Base-by-base conservation (phyloP, 192 early-diverging fungal species). In the Podila clonocystis region DNA sequence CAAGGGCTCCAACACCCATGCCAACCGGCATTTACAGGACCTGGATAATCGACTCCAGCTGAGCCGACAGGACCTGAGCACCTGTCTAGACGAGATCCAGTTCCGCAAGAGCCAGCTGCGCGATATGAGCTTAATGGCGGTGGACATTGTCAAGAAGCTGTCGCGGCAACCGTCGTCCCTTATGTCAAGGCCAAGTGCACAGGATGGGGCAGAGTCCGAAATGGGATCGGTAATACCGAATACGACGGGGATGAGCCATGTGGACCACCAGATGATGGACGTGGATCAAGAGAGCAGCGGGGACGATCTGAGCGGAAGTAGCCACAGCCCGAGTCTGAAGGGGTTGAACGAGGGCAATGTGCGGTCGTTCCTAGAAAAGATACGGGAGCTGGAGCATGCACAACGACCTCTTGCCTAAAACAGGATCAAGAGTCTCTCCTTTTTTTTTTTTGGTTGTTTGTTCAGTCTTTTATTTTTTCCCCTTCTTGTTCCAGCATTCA, bases 111-210 rank as follows among this genome's bases (percentile, higher is more conserved):
- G 70, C 52, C 77, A 80, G 28, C 62, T 80, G 13, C 60, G 77
- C 4, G 77, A 80, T 58, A 80, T 80, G 77, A 68, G 70, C 24
- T 5, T 80, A n/a, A 49, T 80, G 64, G 77, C 77, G 0, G 77
- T 69, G 3, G 77, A 80, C 57, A 72, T 80, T 69, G 77, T 80
- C 28, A 62, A 58, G 58, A 72, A 69, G 28, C 60, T 80, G 20
- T 73, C 70, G 20, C 20, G 52, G 52, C 20, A 55, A 55, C 20
- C 20, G 52, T 1, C 52, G 9, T 24, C 52, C 24, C 5, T 55
- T 3, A 0, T 22, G 17, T 55, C 52, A 26, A 26, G 9, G 52
- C 52, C 52, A 17, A 22, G 22, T n/a, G 52, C 2, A 26, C 52
- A 55, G 24, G n/a, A 2, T 24, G 52, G 52, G 19, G 17, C 52